phyloP scores from a whole-genome alignment of 495 filamentous ascomycete genomes.

The Aspergillus bridgeri region DNA sequence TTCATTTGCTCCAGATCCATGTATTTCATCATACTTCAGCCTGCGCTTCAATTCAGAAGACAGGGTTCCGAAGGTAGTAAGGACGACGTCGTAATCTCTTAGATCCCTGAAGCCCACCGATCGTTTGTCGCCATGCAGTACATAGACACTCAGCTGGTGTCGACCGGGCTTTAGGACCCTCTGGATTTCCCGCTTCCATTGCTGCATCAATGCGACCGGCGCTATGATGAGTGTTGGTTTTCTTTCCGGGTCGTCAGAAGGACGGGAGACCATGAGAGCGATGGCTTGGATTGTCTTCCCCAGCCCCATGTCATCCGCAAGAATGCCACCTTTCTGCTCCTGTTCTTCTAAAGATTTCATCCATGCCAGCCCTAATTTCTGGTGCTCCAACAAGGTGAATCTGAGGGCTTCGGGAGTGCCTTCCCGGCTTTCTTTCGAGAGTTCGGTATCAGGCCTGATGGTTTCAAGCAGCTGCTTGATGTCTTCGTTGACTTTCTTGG shows the following conservation, averaged over 20 bases:
- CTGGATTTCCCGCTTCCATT: conserved; percentile 86
- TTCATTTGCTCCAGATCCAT: conserved; percentile 18
- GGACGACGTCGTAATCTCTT: conserved; percentile 71
- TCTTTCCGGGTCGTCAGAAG: conserved; percentile 55
- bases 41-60: conserved; percentile 62
- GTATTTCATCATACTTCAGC: conserved; percentile 39
- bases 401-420: conserved; percentile 71
- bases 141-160: conserved; percentile 60
- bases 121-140: conserved; percentile 61
- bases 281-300: conserved; percentile 93
- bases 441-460: conserved; percentile 69
- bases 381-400: conserved; percentile 74
- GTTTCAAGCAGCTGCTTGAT: conserved; percentile 67
- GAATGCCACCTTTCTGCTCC: conserved; percentile 74
- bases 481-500: conserved; percentile 58
- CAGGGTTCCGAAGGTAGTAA: conserved; percentile 87
- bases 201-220: conserved; percentile 80
- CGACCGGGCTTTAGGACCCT: conserved; percentile 59
- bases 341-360: conserved; percentile 78
- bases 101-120: conserved; percentile 58
- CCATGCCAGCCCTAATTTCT: conserved; percentile 81
- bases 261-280: conserved; percentile 74
- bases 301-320: conserved; percentile 92
- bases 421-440: conserved; percentile 60
- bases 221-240: conserved; percentile 87